Base-by-base conservation (phyloP, 306 rosid genomes). In the Hippophae tibetana region DNA sequence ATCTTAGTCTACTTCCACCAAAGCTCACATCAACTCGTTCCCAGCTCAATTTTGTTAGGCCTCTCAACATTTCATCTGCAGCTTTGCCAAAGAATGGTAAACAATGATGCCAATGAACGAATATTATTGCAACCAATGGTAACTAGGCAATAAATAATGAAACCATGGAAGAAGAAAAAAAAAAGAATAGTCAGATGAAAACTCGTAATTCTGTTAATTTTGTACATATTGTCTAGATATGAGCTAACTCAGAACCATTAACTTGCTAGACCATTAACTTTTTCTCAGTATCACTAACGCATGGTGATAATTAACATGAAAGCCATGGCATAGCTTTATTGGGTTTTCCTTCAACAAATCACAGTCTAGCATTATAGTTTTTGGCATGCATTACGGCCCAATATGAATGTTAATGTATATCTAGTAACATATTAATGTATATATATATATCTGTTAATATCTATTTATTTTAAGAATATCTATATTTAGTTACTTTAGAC, bases 21-120 rank as follows among this genome's bases (percentile, higher is more conserved):
- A 92, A 92, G 74, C 72, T 81, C 52, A 92, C 92, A 75, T 92
- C 96, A 55, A 92, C 66, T 47, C 96, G 64, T 49, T 87, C 98
- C 98, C 98, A 92, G 72, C 84, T 77, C 82, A 90, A 45, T 23
- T 73, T 71, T 43, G 86, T 81, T 69, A 90, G 74, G 50, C 86
- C 71, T 70, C 84, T 79, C 41, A 90, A 54, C 92, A 90, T 87
- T 76, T 78, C 84, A 77, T 87, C 98, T 90, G 58, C 69, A 78
- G 63, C 27, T 54, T 31, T 43, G 38, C 52, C 23, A 7, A 6
- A 23, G 54, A 48, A 49, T 31, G 14, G 71, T 75, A 58, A 60
- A 43, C 14, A 44, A 60, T 57, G 31, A 58, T n/a, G 27, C 48
- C 54, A 53, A 18, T 6, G 8, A 49, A 54, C 60, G 25, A 7